These are phyloP conservation scores for Collybia mongolica DNA, from an alignment of 768 basidiomycete genomes.

Conservation along the genomic window DNA sequence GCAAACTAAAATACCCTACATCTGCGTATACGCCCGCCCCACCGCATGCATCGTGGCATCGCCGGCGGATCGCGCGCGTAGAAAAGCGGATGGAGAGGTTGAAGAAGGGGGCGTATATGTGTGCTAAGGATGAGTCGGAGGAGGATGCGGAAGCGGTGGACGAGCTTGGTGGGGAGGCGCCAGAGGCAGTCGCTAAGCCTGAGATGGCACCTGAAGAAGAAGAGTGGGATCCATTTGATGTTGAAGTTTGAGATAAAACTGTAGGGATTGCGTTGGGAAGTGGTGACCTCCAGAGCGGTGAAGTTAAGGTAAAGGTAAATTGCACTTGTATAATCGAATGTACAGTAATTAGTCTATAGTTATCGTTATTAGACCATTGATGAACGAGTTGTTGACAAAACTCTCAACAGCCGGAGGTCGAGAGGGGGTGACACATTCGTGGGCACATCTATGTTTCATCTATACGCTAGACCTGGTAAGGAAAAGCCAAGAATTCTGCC, in stretches of 20 bases:
- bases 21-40: constrained; percentile 42
- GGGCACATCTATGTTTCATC: too few relatives aligned
- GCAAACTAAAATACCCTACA: constrained; percentile 23
- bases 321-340: neutral
- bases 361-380: too few relatives aligned
- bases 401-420: too few relatives aligned
- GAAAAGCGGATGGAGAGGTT: constrained; percentile 30
- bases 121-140: constrained; percentile 25
- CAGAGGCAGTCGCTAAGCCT: constrained; percentile 7
- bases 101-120: constrained; percentile 31
- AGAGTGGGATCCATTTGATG: constrained; percentile 27
- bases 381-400: too few relatives aligned
- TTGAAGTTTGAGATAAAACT: constrained; percentile 18
- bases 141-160: constrained; percentile 21
- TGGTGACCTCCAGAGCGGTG: neutral
- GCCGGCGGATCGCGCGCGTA: constrained; percentile 29
- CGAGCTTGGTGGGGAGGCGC: constrained; percentile 8
- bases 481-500: too few relatives aligned
- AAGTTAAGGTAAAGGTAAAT: neutral
- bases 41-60: constrained; percentile 27
- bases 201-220: constrained; percentile 17
- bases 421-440: too few relatives aligned
- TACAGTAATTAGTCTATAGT: neutral
- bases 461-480: too few relatives aligned
- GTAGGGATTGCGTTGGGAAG: too few relatives aligned